Base-by-base conservation (phyloP, 176 grass and related monocot species). In the Secale cereale region DNA sequence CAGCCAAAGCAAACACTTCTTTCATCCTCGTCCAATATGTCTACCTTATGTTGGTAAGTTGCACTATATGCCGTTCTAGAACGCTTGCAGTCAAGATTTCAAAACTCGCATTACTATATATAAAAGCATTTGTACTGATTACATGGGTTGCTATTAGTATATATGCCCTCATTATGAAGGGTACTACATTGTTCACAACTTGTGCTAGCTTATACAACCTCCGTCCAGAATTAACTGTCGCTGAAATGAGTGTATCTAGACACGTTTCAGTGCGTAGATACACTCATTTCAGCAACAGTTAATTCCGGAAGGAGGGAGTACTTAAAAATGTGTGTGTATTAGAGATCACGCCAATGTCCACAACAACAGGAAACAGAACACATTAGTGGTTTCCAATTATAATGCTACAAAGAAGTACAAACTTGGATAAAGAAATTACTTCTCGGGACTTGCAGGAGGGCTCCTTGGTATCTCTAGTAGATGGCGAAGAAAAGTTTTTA, bases 391-490 rank as follows among this genome's bases (percentile, higher is more conserved):
- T 79, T 79, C 35, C 79, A 79, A 74, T 62, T 79, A 35, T 36
- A 35, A 65, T 29, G 57, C 60, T 79, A 69, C 75, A 74, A 70
- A 87, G 28, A 76, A 76, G 60, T 68, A 62, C 16, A 80, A 74
- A 84, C n/a, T 70, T 20, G 46, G 69, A 81, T 59, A 20, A 83
- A 84, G 35, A 81, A 77, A 83, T 87, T 95, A 98, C 96, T 85
- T 94, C 39, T 99, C 97, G 8, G 97, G 97, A 89, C 90, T 99
- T 65, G 91, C 86, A 82, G 94, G 91, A 68, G 93, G 86, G 70
- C 91, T 99, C 82, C 93, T 87, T 70, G 97, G 97, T 89, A 99
- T 88, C 81, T 99, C 97, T 85, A 92, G 91, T 65, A 99, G 86
- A 96, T 99, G 91, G 28, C 77, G 90, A 84, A 99, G 93, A 92